A percentile compares a stretch with the other conserved stretches of the same genome.
Evolutionary conservation across 2,329 filamentous ascomycete genomes (phyloP).

Genomic region (Samsoniella hepiali): DNA sequence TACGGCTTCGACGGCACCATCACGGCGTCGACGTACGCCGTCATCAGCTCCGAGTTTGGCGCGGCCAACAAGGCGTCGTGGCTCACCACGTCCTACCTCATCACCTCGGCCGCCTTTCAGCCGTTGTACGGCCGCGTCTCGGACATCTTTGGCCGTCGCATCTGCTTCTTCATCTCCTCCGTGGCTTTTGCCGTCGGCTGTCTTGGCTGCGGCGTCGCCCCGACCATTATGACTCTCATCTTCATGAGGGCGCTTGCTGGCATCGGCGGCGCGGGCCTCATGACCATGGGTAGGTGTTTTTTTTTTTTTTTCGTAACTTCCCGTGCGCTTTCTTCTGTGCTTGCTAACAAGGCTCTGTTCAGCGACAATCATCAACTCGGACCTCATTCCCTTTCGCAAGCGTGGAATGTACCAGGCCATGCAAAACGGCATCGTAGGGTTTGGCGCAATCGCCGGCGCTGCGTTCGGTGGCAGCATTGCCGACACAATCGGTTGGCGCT

Average conservation of each 20-base stretch:
- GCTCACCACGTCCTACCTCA: conserved; percentile 69
- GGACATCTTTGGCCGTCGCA: conserved; percentile 63
- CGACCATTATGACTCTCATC: conserved; percentile 57
- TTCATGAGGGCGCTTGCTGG: conserved; percentile 65
- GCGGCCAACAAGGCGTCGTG: conserved; percentile 71
- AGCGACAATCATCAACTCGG: conserved; percentile 54
- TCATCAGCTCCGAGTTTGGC: conserved; percentile 71
- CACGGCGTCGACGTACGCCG: conserved; percentile 69
- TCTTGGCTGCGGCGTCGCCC: conserved; percentile 61
- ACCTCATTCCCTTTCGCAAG: conserved; percentile 57
- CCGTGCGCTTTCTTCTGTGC: not conserved
- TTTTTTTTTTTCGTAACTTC: not conserved
- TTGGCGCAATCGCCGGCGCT: conserved; percentile 60
- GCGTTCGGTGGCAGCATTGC: conserved; percentile 63
- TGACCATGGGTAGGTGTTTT: conserved; percentile 59
- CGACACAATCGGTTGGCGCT: conserved; percentile 64
- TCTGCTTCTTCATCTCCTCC: conserved; percentile 63
- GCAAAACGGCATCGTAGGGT: conserved; percentile 60
- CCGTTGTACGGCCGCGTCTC: conserved; percentile 69
- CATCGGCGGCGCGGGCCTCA: conserved; percentile 64
- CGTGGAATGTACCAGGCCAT: conserved; percentile 59
- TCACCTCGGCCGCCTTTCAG: conserved; percentile 69
- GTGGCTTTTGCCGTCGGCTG: conserved; percentile 61
- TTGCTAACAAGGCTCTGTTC: not conserved
- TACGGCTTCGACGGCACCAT: conserved; percentile 69